A percentile compares a stretch with the other conserved stretches of the same genome.
These are phyloP conservation scores for Paratinospora sagittata DNA, from an alignment of 164 flowering plant genomes.

Conservation along the genomic window DNA sequence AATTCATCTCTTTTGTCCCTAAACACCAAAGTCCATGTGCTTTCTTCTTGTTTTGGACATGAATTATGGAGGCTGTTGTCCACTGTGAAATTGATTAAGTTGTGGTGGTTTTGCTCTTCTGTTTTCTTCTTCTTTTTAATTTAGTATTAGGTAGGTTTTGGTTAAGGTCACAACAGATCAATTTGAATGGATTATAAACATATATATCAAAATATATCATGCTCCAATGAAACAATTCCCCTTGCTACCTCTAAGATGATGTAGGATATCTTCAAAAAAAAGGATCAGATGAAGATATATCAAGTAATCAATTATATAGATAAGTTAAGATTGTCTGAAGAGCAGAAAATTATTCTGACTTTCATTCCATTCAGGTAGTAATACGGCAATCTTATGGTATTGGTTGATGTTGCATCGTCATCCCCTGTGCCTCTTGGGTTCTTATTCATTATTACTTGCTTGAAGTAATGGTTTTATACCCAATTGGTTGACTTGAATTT, in stretches of 20 bases:
- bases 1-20: slow-evolving; percentile 8
- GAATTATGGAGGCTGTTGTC: slow-evolving; percentile 19
- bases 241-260: no score
- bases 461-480: slow-evolving; percentile 35
- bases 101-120: slow-evolving; percentile 35
- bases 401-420: neutral
- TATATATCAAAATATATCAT: neutral
- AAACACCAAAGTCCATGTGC: slow-evolving; percentile 35
- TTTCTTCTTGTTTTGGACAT: slow-evolving; percentile 16
- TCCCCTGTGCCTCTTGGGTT: neutral
- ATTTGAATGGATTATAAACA: no score
- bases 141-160: slow-evolving; percentile 62
- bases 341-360: neutral
- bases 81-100: slow-evolving; percentile 20
- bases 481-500: slow-evolving; percentile 23
- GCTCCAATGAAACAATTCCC: neutral
- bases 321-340: neutral
- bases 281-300: neutral
- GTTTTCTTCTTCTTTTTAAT: slow-evolving; percentile 47
- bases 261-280: neutral
- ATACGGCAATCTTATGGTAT: neutral
- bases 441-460: neutral
- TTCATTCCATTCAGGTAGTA: no score
- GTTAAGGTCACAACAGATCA: no score
- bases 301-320: neutral